Conservation (phyloP, 2,329 filamentous ascomycete species). For the Verruconis gallopava region DNA sequence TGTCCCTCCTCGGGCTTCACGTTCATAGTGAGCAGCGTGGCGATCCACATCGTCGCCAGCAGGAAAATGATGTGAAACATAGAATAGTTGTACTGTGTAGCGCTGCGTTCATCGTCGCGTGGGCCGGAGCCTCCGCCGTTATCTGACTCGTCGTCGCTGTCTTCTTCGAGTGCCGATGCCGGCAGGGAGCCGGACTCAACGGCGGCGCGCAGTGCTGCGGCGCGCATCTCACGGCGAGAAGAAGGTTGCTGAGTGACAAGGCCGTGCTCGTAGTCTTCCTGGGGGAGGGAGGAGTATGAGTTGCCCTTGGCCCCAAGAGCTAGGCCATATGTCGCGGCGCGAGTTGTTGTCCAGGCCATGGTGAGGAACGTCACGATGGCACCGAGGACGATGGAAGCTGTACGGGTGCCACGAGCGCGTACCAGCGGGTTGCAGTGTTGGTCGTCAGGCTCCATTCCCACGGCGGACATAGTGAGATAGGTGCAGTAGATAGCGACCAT, state of each 20-base stretch:
- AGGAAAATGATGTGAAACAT: constrained; percentile 98
- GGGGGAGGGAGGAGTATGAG: constrained; percentile 24
- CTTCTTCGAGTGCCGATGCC: constrained; percentile 72
- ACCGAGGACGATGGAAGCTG: constrained; percentile 80
- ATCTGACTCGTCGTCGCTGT: constrained; percentile 51
- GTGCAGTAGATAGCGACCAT: constrained; percentile 98
- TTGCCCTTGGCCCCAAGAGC: constrained; percentile 53
- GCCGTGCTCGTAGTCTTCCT: constrained; percentile 64
- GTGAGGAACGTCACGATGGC: constrained; percentile 94
- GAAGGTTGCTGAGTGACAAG: constrained; percentile 77
- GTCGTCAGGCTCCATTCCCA: constrained; percentile 96
- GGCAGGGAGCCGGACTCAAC: constrained; percentile 88
- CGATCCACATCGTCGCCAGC: constrained; percentile 89
- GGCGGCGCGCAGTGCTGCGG: constrained; percentile 77
- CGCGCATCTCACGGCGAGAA: constrained; percentile 77
- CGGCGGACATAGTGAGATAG: constrained; percentile 94
- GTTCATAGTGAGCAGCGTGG: constrained; percentile 75
- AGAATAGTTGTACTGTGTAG: constrained; percentile 91
- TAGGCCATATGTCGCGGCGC: constrained; percentile 82
- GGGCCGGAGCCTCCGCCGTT: constrained; percentile 46
- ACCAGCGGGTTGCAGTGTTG: constrained; percentile 88
- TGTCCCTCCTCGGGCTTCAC: constrained; percentile 45
- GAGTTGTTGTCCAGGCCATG: constrained; percentile 92
- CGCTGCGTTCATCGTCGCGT: constrained; percentile 77
- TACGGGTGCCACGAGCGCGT: constrained; percentile 72